These are phyloP conservation scores for Arthonia radiata DNA, from an alignment of 495 filamentous ascomycete genomes.

Conservation along the genomic window DNA sequence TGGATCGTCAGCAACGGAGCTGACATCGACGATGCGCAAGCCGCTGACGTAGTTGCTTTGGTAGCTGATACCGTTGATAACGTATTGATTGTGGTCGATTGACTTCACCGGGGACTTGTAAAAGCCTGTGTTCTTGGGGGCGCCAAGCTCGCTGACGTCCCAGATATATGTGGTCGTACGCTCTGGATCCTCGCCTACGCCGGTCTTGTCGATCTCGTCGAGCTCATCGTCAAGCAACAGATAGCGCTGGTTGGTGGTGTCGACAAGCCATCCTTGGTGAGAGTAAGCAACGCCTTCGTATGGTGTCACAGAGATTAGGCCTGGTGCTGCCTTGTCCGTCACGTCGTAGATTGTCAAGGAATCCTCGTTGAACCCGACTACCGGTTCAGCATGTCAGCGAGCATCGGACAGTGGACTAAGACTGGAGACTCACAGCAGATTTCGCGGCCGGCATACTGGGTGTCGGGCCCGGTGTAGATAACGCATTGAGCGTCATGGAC, in stretches of 20 bases:
- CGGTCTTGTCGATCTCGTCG: conserved; percentile 25
- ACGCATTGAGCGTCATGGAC: conserved; percentile 37
- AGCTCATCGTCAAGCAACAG: conserved; percentile 36
- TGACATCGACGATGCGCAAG: conserved; percentile 29
- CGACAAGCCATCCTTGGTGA: conserved; percentile 35
- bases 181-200: conserved; percentile 6
- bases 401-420: no score
- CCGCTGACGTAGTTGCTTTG: conserved; percentile 35
- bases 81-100: conserved; percentile 39
- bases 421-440: no score
- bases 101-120: conserved; percentile 22
- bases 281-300: conserved; percentile 33
- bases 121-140: conserved; percentile 24
- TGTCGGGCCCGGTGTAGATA: conserved; percentile 29
- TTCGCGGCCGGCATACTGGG: conserved; percentile 25
- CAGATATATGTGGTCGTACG: conserved; percentile 13
- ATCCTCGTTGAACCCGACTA: conserved; percentile 28
- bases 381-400: no score
- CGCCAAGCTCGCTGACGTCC: conserved; percentile 8
- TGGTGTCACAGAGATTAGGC: conserved; percentile 26
- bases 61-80: conserved; percentile 25
- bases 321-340: conserved; percentile 23
- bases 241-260: conserved; percentile 24
- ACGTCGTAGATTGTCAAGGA: conserved; percentile 26
- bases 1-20: conserved; percentile 25